Evolutionary conservation across 2,329 filamentous ascomycete genomes (phyloP), one percentile per base, ranked within the genome.

Genomic region (Macroventuria anomochaeta): DNA sequence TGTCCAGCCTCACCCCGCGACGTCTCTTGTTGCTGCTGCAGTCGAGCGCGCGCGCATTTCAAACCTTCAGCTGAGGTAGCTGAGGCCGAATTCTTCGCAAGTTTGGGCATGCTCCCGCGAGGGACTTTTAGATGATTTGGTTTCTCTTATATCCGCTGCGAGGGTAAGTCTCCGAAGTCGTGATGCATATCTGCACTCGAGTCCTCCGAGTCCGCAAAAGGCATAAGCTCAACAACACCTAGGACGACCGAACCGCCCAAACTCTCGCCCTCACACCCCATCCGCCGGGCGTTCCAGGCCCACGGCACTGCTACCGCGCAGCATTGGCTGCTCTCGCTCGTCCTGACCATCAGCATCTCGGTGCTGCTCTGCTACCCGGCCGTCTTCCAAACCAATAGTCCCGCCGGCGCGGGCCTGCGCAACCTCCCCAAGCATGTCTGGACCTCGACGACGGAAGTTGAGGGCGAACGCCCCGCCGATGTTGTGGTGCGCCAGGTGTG

Each of bases 401-500:
- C 88, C 61, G 85, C 85, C 63, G 88, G 86, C 67, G 86, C 87
- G 61, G 84, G 87, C 20, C 88, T 88, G 41, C 88, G 86, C 46
- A 88, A 86, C 57, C 78, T 92, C 7, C 89, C 90, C 25, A 86
- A 88, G 67, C 88, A 93, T 82, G 89, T 90, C 62, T 93, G 90
- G 90, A 92, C 89, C 21, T 87, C 87, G 31, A 88, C 88, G 5
- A 84, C 85, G 55, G 84, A 87, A 23, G 78, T 89, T 47, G 76
- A 82, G 29, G 82, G 83, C 40, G 78, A 78, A 47, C 74, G 75
- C 4, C 68, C 76, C 21, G 77, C 79, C 37, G 89, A 93, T 70
- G 85, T 93, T n/a, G 85, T 89, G 50, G 89, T 93, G 85, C 88
- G 89, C 61, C 90, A 90, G 52, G 83, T 91, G 50, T 93, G 90